A percentile compares a stretch with the other conserved stretches of the same genome.
Evolutionary conservation across 2,329 filamentous ascomycete species (phyloP).

Genomic region (Pseudogymnoascus verrucosus): DNA sequence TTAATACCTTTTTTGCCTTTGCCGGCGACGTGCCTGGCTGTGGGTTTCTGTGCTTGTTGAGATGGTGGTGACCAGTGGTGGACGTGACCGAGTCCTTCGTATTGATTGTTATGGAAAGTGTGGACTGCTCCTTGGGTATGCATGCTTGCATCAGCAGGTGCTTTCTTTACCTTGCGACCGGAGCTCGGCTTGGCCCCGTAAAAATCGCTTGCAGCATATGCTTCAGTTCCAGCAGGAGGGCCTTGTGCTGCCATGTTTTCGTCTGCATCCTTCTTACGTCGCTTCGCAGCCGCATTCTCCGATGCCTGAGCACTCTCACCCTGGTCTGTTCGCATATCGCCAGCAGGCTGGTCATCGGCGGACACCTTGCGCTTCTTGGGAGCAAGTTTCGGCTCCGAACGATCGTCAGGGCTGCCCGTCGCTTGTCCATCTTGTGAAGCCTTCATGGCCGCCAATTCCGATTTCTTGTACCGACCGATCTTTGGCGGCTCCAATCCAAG

Average conservation of each 20-base stretch:
- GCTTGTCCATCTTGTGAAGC: background rate
- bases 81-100: background rate
- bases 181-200: background rate
- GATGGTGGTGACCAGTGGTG: background rate
- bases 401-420: background rate
- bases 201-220: background rate
- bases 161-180: background rate
- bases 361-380: slow-evolving; percentile 1
- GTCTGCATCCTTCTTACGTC: background rate
- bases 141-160: background rate
- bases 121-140: background rate
- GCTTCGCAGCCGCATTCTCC: background rate
- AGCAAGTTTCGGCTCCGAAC: background rate
- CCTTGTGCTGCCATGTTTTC: background rate
- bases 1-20: slow-evolving; percentile 5
- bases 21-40: background rate
- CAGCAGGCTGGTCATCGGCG: background rate
- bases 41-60: background rate
- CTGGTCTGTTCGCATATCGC: background rate
- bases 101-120: background rate
- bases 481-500: slow-evolving; percentile 10
- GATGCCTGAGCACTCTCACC: background rate
- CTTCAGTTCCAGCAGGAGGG: background rate
- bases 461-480: slow-evolving; percentile 12
- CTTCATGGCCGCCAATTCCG: slow-evolving; percentile 6